phyloP scores from a whole-genome alignment of 2,329 filamentous ascomycete species.

The Zymoseptoria brevis region DNA sequence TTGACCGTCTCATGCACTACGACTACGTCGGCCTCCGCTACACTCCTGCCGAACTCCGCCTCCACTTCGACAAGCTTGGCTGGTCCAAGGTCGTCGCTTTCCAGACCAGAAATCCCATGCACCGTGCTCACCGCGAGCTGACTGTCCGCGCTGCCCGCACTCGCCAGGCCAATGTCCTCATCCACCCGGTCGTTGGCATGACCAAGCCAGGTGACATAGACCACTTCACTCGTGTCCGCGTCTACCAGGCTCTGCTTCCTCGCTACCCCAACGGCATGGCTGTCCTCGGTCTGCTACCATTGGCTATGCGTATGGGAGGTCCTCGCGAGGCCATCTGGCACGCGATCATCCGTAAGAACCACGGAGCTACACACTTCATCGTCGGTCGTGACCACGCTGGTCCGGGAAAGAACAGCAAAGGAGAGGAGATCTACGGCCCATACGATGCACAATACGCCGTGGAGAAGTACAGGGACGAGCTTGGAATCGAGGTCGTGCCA shows the following conservation, averaged over 20 bases:
- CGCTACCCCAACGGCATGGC: slow-evolving; percentile 99
- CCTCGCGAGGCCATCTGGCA: slow-evolving; percentile 99
- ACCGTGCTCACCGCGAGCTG: slow-evolving; percentile 94
- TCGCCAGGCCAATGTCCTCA: slow-evolving; percentile 96
- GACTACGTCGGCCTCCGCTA: slow-evolving; percentile 96
- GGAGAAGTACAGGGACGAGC: slow-evolving; percentile 91
- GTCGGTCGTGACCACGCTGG: slow-evolving; percentile 97
- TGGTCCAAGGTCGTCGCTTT: slow-evolving; percentile 97
- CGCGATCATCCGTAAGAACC: slow-evolving; percentile 99
- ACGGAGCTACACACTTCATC: slow-evolving; percentile 98
- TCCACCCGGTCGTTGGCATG: slow-evolving; percentile 95
- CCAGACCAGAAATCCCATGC: slow-evolving; percentile 99
- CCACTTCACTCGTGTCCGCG: slow-evolving; percentile 97
- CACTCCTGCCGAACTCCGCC: slow-evolving; percentile 86
- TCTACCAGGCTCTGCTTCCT: slow-evolving; percentile 93
- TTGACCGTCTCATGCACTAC: slow-evolving; percentile 95
- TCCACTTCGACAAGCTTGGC: slow-evolving; percentile 98
- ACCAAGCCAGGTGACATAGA: slow-evolving; percentile 99
- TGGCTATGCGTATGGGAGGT: slow-evolving; percentile 99
- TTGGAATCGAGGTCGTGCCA: slow-evolving; percentile 96
- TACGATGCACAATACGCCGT: slow-evolving; percentile 96
- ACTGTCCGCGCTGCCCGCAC: slow-evolving; percentile 93
- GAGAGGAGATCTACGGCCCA: slow-evolving; percentile 93
- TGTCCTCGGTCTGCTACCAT: slow-evolving; percentile 82
- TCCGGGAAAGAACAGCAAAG: slow-evolving; percentile 95